These are phyloP conservation scores for Lithocarpus polystachyus DNA, from an alignment of 306 rosid genomes.

Conservation along the genomic window DNA sequence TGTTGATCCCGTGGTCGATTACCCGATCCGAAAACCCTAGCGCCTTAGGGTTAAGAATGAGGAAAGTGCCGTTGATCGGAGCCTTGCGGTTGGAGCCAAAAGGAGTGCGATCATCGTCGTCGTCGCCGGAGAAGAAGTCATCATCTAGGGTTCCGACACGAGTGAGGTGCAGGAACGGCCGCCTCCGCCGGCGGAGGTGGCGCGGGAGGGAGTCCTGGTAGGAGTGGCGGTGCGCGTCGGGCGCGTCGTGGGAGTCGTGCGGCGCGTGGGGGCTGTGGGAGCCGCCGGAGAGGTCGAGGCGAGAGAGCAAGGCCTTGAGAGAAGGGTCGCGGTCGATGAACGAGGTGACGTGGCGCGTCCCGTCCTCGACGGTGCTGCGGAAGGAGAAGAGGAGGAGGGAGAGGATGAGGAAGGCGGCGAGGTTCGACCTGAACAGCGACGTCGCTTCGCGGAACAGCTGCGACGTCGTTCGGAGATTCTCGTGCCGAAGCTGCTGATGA, in stretches of 20 bases:
- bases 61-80: slow-evolving; percentile 43
- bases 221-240: background rate
- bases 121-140: slow-evolving; percentile 87
- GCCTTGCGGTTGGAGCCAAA: slow-evolving; percentile 47
- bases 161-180: slow-evolving; percentile 82
- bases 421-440: slow-evolving; percentile 44
- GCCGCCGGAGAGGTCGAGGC: slow-evolving; percentile 66
- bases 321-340: slow-evolving; percentile 87
- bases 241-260: slow-evolving; percentile 6
- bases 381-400: slow-evolving; percentile 76
- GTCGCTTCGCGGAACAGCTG: slow-evolving; percentile 50
- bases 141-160: slow-evolving; percentile 90
- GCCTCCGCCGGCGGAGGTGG: slow-evolving; percentile 44
- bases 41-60: slow-evolving; percentile 31
- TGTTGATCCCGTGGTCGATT: slow-evolving; percentile 62
- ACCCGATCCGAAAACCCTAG: slow-evolving; percentile 69
- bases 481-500: slow-evolving; percentile 33
- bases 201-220: slow-evolving; percentile 22
- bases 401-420: slow-evolving; percentile 66
- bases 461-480: slow-evolving; percentile 56
- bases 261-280: background rate
- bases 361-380: slow-evolving; percentile 68
- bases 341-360: slow-evolving; percentile 63
- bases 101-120: slow-evolving; percentile 58
- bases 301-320: slow-evolving; percentile 67